These are phyloP conservation scores for Aspergillus pseudotamarii DNA, from an alignment of 2,329 filamentous ascomycete genomes.

Conservation along the genomic window DNA sequence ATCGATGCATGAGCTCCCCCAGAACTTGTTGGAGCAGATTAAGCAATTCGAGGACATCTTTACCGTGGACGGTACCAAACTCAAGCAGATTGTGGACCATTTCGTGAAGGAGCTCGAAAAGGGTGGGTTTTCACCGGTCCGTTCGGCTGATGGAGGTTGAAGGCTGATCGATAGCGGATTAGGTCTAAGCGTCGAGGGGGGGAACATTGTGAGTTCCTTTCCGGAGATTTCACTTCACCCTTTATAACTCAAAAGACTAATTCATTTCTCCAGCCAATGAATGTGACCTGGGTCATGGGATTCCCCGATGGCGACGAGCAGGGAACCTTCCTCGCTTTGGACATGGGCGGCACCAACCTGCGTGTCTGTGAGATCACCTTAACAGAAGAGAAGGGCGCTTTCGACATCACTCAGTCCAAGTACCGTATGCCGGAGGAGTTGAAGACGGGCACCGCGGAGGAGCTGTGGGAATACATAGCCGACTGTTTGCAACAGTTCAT, in stretches of 20 bases:
- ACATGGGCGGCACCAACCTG: conserved; percentile 96
- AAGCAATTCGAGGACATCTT: conserved; percentile 82
- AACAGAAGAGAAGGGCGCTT: conserved; percentile 83
- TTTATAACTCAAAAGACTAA: not conserved
- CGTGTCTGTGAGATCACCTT: conserved; percentile 92
- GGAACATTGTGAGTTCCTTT: conserved; percentile 76
- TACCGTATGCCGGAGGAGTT: conserved; percentile 93
- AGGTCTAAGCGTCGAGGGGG: conserved; percentile 85
- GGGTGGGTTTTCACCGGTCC: conserved; percentile 54
- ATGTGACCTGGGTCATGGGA: conserved; percentile 92
- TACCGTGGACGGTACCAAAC: conserved; percentile 73
- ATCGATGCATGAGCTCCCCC: conserved; percentile 88
- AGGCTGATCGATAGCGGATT: conserved; percentile 2
- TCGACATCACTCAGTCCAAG: conserved; percentile 94
- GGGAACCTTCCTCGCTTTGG: conserved; percentile 84
- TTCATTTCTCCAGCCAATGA: conserved; percentile 73
- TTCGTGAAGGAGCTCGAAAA: conserved; percentile 88
- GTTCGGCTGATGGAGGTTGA: not conserved
- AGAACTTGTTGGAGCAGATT: conserved; percentile 80
- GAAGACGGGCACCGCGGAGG: conserved; percentile 79
- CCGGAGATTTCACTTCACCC: not conserved
- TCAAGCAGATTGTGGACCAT: conserved; percentile 88
- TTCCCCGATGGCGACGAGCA: conserved; percentile 86
- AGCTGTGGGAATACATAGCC: conserved; percentile 93
- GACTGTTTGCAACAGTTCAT: conserved; percentile 91